phyloP scores from a whole-genome alignment of 306 rosid species.

The Sechiopsis laciniata region DNA sequence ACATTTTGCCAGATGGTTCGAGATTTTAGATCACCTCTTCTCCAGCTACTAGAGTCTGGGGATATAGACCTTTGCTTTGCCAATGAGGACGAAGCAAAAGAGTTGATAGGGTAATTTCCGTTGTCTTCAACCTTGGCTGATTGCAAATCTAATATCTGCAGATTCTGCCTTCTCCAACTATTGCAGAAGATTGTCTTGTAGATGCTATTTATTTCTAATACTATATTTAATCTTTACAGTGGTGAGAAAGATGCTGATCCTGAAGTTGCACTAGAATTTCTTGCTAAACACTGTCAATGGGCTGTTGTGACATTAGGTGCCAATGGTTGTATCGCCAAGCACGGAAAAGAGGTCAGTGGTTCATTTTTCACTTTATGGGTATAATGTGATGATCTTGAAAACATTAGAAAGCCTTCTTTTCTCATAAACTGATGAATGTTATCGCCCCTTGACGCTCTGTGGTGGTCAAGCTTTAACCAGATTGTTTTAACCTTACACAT shows the following conservation, averaged over 20 bases:
- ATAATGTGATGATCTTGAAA: not conserved
- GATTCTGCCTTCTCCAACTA: not conserved
- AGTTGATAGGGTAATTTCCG: slow-evolving; percentile 62
- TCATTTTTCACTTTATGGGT: not conserved
- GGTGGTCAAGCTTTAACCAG: not conserved
- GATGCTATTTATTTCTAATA: slow-evolving; percentile 23
- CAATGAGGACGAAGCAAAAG: slow-evolving; percentile 95
- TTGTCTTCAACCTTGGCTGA: not conserved
- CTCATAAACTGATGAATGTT: not conserved
- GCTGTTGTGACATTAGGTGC: slow-evolving; percentile 87
- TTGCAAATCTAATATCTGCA: slow-evolving; percentile 12
- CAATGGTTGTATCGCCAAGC: slow-evolving; percentile 87
- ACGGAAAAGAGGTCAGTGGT: slow-evolving; percentile 67
- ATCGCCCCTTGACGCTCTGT: slow-evolving; percentile 24
- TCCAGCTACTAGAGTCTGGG: slow-evolving; percentile 64
- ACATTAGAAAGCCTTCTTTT: not conserved
- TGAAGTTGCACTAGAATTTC: slow-evolving; percentile 55
- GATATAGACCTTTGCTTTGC: slow-evolving; percentile 86
- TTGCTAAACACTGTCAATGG: slow-evolving; percentile 70
- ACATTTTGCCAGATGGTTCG: slow-evolving; percentile 74
- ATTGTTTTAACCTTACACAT: not conserved
- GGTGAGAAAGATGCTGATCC: slow-evolving; percentile 50
- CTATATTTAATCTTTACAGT: slow-evolving; percentile 37
- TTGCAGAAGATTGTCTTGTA: not conserved
- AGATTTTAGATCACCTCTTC: slow-evolving; percentile 55